Base-by-base conservation (phyloP, 208 protist genomes). In the Leishmania aethiopica region DNA sequence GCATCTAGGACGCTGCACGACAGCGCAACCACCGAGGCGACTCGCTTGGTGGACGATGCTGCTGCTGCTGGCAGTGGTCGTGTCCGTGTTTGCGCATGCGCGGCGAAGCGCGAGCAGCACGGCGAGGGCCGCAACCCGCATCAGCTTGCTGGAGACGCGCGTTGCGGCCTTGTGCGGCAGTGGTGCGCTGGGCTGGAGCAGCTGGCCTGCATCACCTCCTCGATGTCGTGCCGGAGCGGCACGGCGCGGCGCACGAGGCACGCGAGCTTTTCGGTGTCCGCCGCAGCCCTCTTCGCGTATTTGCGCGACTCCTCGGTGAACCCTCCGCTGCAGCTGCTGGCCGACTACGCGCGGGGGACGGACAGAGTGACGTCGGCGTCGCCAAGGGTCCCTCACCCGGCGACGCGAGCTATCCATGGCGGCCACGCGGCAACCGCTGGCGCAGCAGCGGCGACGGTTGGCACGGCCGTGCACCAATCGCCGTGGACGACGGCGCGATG, bases 141-240 rank as follows among this genome's bases (percentile, higher is more conserved):
- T 47, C 7, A 40, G 37, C 19, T 72, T 72, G 37, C 67, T 37
- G 40, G 40, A 47, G 73, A 66, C 35, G 49, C 47, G 73, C 35
- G 73, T 8, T n/a, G 35, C 19, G 10, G 35, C 19, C 73, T 77
- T 57, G 53, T 77, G 49, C 17, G 73, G 64, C 64, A 19, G 22
- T 84, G 80, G 80, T 84, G 80, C n/a, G 74, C 22, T 10, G 80
- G 80, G 17, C 51, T 84, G 2, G 60, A 84, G 64, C 72, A 71
- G 28, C 70, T 84, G 2, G 80, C 75, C 19, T 28, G 45, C 10
- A 67, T 62, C 53, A 79, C 49, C 25, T 55, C 51, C 40, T 11
- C 35, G 3, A 11, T 19, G 35, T 11, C 73, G 8, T 32, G 6
- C 4, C 4, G 45, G n/a, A 32, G 53, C 53, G 49, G 32, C 73